These are phyloP conservation scores for Sphaerulina vaccinii DNA, from an alignment of 2,329 filamentous ascomycete genomes.

Conservation along the genomic window DNA sequence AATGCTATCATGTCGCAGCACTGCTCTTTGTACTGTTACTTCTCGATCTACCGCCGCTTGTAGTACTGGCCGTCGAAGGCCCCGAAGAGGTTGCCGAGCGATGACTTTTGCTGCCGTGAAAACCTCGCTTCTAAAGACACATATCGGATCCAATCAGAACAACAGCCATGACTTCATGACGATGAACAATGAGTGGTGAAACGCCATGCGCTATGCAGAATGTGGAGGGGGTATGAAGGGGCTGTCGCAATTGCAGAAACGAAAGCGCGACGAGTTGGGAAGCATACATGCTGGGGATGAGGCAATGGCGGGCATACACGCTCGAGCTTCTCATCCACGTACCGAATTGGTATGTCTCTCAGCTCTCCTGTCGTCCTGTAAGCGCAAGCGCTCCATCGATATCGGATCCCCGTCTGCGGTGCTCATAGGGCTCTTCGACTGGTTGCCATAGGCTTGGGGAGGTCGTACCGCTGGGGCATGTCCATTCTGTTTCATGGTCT, in stretches of 20 bases:
- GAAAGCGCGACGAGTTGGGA: constrained; percentile 17
- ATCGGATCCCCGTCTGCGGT: constrained; percentile 75
- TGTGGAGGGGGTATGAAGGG: neutral
- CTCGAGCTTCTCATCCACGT: constrained; percentile 35
- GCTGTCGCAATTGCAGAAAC: constrained; percentile 18
- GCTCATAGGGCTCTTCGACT: constrained; percentile 39
- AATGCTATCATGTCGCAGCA: constrained; percentile 18
- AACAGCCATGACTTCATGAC: constrained; percentile 21
- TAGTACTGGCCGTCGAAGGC: constrained; percentile 11
- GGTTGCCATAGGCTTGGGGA: constrained; percentile 39
- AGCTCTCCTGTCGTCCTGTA: constrained; percentile 73
- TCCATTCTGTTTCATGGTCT: constrained; percentile 41
- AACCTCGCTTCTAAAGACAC: constrained; percentile 25
- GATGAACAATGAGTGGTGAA: constrained; percentile 8
- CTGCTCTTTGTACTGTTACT: constrained; percentile 23
- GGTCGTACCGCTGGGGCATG: constrained; percentile 30
- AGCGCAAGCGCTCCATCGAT: constrained; percentile 80
- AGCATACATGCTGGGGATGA: constrained; percentile 24
- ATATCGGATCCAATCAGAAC: constrained; percentile 27
- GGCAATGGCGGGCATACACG: constrained; percentile 16
- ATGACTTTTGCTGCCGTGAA: constrained; percentile 27
- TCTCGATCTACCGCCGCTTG: constrained; percentile 22
- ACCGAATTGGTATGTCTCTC: constrained; percentile 39
- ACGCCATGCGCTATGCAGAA: constrained; percentile 21
- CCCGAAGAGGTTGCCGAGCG: constrained; percentile 17